These are phyloP conservation scores for Colletotrichum incanum DNA, from an alignment of 2,329 filamentous ascomycete genomes.

Conservation along the genomic window DNA sequence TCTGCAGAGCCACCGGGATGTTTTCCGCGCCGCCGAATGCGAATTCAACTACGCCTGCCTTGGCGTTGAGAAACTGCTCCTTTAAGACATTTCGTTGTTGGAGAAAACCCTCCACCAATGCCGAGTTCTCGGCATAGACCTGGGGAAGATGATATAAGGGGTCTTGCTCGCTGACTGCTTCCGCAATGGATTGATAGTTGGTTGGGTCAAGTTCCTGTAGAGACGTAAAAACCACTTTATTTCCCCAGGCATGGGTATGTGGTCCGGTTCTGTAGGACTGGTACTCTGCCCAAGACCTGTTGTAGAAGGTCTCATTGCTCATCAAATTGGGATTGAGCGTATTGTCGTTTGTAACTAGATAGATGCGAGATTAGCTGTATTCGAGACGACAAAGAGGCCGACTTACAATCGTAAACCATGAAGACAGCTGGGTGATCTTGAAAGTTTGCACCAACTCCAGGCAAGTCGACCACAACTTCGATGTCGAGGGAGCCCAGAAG, in stretches of 20 bases:
- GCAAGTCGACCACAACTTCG: constrained; percentile 67
- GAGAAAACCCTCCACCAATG: constrained; percentile 40
- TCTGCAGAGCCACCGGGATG: constrained; percentile 45
- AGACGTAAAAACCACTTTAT: constrained; percentile 45
- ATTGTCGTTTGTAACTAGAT: constrained; percentile 32
- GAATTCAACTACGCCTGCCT: constrained; percentile 44
- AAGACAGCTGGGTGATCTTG: constrained; percentile 56
- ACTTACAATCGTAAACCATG: constrained; percentile 52
- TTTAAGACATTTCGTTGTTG: constrained; percentile 37
- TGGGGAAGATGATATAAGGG: constrained; percentile 43
- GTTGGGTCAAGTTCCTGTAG: constrained; percentile 40
- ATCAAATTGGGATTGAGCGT: constrained; percentile 42
- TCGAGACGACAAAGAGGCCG: background rate
- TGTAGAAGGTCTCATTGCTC: constrained; percentile 46
- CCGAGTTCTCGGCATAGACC: constrained; percentile 44
- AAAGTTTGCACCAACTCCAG: constrained; percentile 56
- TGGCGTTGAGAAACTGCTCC: constrained; percentile 42
- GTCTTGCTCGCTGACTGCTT: constrained; percentile 43
- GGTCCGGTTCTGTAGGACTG: constrained; percentile 46
- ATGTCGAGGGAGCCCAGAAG: constrained; percentile 62
- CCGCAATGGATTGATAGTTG: constrained; percentile 26
- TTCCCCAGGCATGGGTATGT: constrained; percentile 46
- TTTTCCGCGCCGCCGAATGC: constrained; percentile 43
- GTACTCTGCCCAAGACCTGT: constrained; percentile 46
- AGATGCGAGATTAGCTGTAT: background rate